Evolutionary conservation across 352 stramenopile species (phyloP).

Genomic region (Pythium graminicola): DNA sequence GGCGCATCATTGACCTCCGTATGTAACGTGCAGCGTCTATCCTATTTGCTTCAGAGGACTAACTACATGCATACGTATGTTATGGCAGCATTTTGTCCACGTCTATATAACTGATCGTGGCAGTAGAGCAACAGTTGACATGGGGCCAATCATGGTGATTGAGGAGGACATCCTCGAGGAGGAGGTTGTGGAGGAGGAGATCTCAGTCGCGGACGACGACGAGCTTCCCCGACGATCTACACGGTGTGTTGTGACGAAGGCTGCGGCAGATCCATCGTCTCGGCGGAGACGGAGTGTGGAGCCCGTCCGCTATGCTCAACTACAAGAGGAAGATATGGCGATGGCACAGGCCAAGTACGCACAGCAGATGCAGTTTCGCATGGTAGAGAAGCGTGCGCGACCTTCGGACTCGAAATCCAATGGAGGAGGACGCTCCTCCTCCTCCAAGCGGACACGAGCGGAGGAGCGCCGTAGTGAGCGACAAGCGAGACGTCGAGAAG

Average conservation of each 20-base stretch:
- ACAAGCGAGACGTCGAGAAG: conserved; percentile 35
- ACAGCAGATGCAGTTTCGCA: conserved; percentile 29
- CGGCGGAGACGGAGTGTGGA: conserved; percentile 20
- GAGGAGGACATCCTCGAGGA: conserved; percentile 2
- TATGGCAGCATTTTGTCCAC: no score
- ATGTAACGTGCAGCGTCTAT: neutral
- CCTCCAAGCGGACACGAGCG: conserved; percentile 40
- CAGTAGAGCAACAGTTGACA: no score
- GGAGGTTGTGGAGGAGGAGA: neutral
- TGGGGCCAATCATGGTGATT: conserved; percentile 5
- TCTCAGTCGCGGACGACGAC: neutral
- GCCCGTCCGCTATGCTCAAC: conserved; percentile 39
- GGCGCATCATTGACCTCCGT: no score
- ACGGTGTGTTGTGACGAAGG: conserved; percentile 2
- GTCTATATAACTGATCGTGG: no score
- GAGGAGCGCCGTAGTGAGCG: conserved; percentile 43
- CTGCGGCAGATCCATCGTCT: conserved; percentile 1
- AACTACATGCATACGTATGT: no score
- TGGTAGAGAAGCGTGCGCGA: conserved; percentile 29
- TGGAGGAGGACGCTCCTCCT: neutral
- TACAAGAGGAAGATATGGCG: conserved; percentile 50
- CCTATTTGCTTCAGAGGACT: neutral
- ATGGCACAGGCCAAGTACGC: conserved; percentile 35
- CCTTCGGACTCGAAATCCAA: neutral
- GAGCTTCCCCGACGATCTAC: conserved; percentile 11